phyloP scores from a whole-genome alignment of 352 stramenopile species.

The Aphanomyces invadans region DNA sequence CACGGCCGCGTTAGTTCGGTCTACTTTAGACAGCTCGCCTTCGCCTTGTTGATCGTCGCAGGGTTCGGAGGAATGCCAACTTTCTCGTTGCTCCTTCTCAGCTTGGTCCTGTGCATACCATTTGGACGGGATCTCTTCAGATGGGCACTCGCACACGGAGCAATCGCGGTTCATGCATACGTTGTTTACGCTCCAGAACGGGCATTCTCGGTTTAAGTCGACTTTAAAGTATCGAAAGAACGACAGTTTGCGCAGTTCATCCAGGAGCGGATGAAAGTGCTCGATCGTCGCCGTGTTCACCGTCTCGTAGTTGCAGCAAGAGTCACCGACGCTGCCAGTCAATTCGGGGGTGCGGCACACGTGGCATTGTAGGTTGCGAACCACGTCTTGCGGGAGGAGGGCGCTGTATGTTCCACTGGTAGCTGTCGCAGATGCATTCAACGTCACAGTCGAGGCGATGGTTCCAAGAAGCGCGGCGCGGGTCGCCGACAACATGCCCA shows the following conservation, averaged over 20 bases:
- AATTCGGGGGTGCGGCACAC: slow-evolving; percentile 76
- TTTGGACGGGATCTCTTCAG: slow-evolving; percentile 71
- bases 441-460: not conserved
- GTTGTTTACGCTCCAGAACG: slow-evolving; percentile 87
- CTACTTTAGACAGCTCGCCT: slow-evolving; percentile 62
- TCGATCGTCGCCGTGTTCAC: slow-evolving; percentile 73
- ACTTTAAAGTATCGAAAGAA: slow-evolving; percentile 94
- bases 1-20: slow-evolving; percentile 61
- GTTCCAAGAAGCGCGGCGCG: not conserved
- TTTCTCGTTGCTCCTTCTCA: slow-evolving; percentile 31
- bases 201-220: slow-evolving; percentile 83
- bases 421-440: not conserved
- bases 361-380: slow-evolving; percentile 49
- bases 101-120: slow-evolving; percentile 67
- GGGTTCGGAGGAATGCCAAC: slow-evolving; percentile 32
- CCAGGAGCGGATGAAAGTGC: slow-evolving; percentile 74
- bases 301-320: slow-evolving; percentile 76
- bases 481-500: not conserved
- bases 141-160: slow-evolving; percentile 82
- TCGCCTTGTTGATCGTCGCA: slow-evolving; percentile 66
- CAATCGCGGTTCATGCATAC: slow-evolving; percentile 87
- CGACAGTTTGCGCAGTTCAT: slow-evolving; percentile 64
- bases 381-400: slow-evolving; percentile 10
- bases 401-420: not conserved
- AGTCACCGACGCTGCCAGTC: slow-evolving; percentile 73